Base-by-base conservation (phyloP, 495 filamentous ascomycete species). In the Neurospora cerealis region DNA sequence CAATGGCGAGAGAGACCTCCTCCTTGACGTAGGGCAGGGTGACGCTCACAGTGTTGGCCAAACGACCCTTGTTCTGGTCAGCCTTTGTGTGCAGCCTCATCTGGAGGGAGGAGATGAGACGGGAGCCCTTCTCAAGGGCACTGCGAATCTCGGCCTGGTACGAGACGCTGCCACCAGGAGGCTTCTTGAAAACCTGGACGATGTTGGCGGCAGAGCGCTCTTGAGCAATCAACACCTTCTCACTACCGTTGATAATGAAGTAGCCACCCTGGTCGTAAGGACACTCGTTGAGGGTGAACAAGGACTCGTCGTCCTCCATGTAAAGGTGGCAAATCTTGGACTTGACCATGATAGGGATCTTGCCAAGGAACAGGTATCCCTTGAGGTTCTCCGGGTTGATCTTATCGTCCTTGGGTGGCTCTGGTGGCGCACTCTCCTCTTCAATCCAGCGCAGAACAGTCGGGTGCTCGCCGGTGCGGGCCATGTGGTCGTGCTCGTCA, bases 161-260 rank as follows among this genome's bases (percentile, higher is more conserved):
- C 2, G 96, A 94, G 36, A 93, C 96, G 3, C 92, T 90, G 74
- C 92, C 94, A 17, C 93, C 93, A 28, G 90, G 87, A 2, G 94
- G 91, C 85, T 99, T 99, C 84, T 96, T 95, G 88, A 98, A 99
- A 24, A 99, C 94, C 83, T 98, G 95, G 9, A 98, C 95, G 60
- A 98, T 98, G 77, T 98, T 99, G 78, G 95, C 96, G 21, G 96
- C 96, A 77, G 93, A 97, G 36, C 96, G 91, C 81, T 99, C 96
- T 81, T 99, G 96, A 2, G 96, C 96, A 74, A 99, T 98, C 74
- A 99, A 82, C 28, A 99, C 96, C 87, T 99, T 99, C 81, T 99
- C 96, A 80, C 93, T 96, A n/a, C 96, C 96, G 83, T 98, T 99
- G 84, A 99, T 98, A 74, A 99, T 91, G 81, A 99, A 99, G 77